Conservation (phyloP, 2,329 filamentous ascomycete genomes). For the Hymenoscyphus fructigenus region DNA sequence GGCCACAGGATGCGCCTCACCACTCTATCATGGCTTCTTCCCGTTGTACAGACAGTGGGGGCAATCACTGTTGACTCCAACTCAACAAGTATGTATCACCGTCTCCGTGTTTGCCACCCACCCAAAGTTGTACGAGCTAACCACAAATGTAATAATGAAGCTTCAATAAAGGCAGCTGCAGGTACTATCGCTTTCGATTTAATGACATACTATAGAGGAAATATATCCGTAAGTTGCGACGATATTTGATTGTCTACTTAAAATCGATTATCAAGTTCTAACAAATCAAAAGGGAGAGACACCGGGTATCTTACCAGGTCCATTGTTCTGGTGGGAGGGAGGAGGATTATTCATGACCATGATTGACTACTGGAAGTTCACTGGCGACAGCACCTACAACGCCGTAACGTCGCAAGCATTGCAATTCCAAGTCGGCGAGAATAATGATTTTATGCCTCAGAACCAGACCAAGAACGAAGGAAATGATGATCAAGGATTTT, state of each 20-base stretch:
- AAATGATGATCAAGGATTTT: constrained; percentile 75
- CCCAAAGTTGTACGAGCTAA: background rate
- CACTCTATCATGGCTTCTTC: constrained; percentile 26
- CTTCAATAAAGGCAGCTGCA: constrained; percentile 38
- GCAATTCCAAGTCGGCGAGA: constrained; percentile 69
- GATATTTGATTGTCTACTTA: background rate
- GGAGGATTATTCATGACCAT: constrained; percentile 72
- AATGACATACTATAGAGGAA: constrained; percentile 52
- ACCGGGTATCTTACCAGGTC: constrained; percentile 50
- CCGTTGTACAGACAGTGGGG: constrained; percentile 17
- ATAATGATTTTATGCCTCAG: constrained; percentile 74
- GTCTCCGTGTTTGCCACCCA: background rate
- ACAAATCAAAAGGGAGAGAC: constrained; percentile 40
- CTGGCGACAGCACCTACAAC: constrained; percentile 70
- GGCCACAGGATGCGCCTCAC: constrained; percentile 27
- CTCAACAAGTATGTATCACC: constrained; percentile 26
- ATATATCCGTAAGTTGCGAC: constrained; percentile 41
- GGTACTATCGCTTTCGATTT: constrained; percentile 45
- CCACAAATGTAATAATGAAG: constrained; percentile 19
- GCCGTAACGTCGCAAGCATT: constrained; percentile 64
- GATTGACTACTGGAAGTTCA: constrained; percentile 82
- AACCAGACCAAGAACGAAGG: constrained; percentile 68
- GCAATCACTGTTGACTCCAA: constrained; percentile 31
- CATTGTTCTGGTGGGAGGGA: constrained; percentile 62
- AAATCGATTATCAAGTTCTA: background rate